Conservation (phyloP, 371 early-diverging fungal genomes). For the Haplosporangium sp. region DNA sequence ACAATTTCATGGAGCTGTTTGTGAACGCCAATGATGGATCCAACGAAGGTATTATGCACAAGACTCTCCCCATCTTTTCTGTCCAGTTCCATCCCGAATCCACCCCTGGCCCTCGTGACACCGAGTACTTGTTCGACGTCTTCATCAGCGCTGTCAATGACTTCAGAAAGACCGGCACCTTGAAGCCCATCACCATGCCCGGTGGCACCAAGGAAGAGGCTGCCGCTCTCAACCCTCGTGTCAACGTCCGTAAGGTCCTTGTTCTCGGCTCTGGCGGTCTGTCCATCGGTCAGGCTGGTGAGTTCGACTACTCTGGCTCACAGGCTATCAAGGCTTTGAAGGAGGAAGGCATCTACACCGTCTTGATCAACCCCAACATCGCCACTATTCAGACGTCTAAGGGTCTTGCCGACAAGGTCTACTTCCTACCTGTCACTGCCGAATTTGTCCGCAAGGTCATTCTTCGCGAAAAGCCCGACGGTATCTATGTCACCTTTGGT, state of each 20-base stretch:
- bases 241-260: slow-evolving; percentile 86
- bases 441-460: slow-evolving; percentile 90
- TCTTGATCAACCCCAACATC: slow-evolving; percentile 96
- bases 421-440: slow-evolving; percentile 95
- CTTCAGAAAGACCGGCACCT: slow-evolving; percentile 75
- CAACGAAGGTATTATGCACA: slow-evolving; percentile 97
- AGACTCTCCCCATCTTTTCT: slow-evolving; percentile 89
- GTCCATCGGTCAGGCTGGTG: slow-evolving; percentile 96
- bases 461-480: slow-evolving; percentile 92
- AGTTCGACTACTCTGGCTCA: slow-evolving; percentile 96
- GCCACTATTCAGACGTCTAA: slow-evolving; percentile 97
- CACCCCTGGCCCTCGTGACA: slow-evolving; percentile 97
- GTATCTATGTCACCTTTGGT: slow-evolving; percentile 92
- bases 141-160: slow-evolving; percentile 84
- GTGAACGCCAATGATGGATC: slow-evolving; percentile 98
- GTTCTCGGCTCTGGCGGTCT: slow-evolving; percentile 94
- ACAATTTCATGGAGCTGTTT: slow-evolving; percentile 88
- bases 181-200: slow-evolving; percentile 81
- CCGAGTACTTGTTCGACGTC: slow-evolving; percentile 94
- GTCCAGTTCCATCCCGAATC: slow-evolving; percentile 99
- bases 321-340: slow-evolving; percentile 97
- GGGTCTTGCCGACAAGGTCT: slow-evolving; percentile 91
- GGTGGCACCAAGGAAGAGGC: slow-evolving; percentile 70
- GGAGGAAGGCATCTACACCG: slow-evolving; percentile 88
- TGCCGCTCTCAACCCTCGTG: slow-evolving; percentile 59